Evolutionary conservation across 2,329 filamentous ascomycete species (phyloP), one percentile per base, ranked within the genome.

Genomic region (Metarhizium guizhouense): DNA sequence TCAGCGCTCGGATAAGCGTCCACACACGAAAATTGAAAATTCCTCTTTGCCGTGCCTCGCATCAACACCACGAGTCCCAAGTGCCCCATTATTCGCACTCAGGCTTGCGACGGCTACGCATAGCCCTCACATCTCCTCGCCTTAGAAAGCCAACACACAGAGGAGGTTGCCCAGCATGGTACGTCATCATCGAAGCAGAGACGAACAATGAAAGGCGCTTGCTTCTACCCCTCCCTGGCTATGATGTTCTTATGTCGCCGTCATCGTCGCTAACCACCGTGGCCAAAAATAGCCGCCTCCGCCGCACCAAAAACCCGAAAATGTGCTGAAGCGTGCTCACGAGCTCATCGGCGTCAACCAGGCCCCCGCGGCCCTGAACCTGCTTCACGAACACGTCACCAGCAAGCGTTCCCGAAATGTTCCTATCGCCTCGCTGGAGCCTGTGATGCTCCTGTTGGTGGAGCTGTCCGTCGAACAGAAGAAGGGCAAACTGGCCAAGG

Each of bases 291-390:
- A 93, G 94, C 90, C 94, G 80, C 94, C 94, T 72, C 92, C 92
- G 78, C 88, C 91, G 65, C 91, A 97, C 74, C 92, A 94, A 73
- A 95, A 95, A 76, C 94, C 94, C 70, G 94, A 99, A 81, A 99
- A 99, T 86, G 92, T 96, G 72, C 86, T 97, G 74, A 96, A 96
- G 85, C 86, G 94, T 74, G 94, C 94, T 61, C 88, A 97, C 76
- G 94, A 99, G 81, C 90, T 99, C 76, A 96, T 97, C 78, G 94
- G 91, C 70, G 94, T 99, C 70, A 88, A 89, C 72, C 94, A 99
- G 83, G 82, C 88, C 65, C 84, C 89, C 67, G 93, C 94, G 68
- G 94, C 94, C 71, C 81, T 99, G 72, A 91, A 87, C 68, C 86
- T 97, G 68, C 87, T 99, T 60, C 94, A 97, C 80, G 94, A 99